Base-by-base conservation (phyloP, 2,329 filamentous ascomycete species). In the Fusarium goolgardi region DNA sequence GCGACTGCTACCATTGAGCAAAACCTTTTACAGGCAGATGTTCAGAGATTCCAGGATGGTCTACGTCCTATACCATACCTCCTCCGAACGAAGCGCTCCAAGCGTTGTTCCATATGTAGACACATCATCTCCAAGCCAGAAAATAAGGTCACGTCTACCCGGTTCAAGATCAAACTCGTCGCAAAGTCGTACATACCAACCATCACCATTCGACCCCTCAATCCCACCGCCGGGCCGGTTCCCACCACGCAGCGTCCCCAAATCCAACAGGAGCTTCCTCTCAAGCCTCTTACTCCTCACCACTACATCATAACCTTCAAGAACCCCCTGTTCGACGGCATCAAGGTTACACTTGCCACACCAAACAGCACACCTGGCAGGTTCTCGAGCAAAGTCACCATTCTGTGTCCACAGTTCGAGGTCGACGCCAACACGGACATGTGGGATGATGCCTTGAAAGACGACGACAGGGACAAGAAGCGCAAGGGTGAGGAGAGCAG, bases 91-190 rank as follows among this genome's bases (percentile, higher is more conserved):
- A 97, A 97, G 76, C 91, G 95, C 37, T 94, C 93, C 21, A 98
- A 97, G 81, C 92, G 96, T 45, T 99, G 96, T 79, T 91, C 93
- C 51, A 87, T 90, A 13, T 99, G 96, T 80, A 91, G 96, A 15
- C 95, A 98, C 81, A 97, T 98, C 76, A 91, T 99, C 71, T 92
- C 93, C 64, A 96, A 97, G 77, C 96, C 95, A 16, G 96, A 99
- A 79, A 88, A 90, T 61, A 99, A 98, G 79, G 90, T 97, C 32
- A 88, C 89, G 46, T 95, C 91, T 53, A 96, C 92, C 9, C 91
- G 94, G 31, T 98, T 96, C 85, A 92, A 95, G 74, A 97, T 99
- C 78, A 91, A 93, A 55, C 86, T 98, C 1, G 90, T 98, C 7
- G 96, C 96, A 23, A 87, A 90, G 56, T 93, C 90, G 76, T 95